A percentile compares a stretch with the other conserved stretches of the same genome.
Evolutionary conservation across 768 basidiomycete genomes (phyloP).

Genomic region (Lactarius indigo): DNA sequence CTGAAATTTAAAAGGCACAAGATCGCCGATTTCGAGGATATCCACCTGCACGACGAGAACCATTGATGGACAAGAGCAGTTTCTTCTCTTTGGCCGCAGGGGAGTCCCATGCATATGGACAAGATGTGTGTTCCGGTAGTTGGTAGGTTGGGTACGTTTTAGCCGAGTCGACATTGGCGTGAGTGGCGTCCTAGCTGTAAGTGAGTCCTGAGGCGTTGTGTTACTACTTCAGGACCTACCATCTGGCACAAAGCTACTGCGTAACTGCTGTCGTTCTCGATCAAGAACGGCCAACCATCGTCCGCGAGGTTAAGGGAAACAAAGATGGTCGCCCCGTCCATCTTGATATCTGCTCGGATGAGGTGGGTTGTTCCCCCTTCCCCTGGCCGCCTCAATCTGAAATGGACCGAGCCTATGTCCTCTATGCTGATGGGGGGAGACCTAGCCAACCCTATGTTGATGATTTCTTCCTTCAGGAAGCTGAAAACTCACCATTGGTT

Average conservation of each 20-base stretch:
- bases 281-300: conserved; percentile 82
- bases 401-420: conserved; percentile 80
- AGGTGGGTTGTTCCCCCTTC: conserved; percentile 46
- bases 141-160: conserved; percentile 50
- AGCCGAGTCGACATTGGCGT: conserved; percentile 44
- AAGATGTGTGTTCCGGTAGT: conserved; percentile 50
- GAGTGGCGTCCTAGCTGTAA: conserved; percentile 28
- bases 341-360: conserved; percentile 70
- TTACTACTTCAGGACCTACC: conserved; percentile 39
- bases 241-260: conserved; percentile 67
- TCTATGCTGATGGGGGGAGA: conserved; percentile 89
- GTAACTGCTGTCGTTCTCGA: conserved; percentile 86
- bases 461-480: not conserved
- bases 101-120: conserved; percentile 89
- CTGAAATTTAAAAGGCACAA: conserved; percentile 83
- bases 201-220: conserved; percentile 4
- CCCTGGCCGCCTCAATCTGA: conserved; percentile 54
- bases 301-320: conserved; percentile 64
- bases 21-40: conserved; percentile 92
- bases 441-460: conserved; percentile 44
- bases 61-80: conserved; percentile 60
- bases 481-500: conserved; percentile 57
- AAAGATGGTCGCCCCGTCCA: conserved; percentile 88
- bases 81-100: conserved; percentile 83
- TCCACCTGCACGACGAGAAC: conserved; percentile 68